phyloP scores from a whole-genome alignment of 1,284 basidiomycete genomes.

The Blastosporella zonata region DNA sequence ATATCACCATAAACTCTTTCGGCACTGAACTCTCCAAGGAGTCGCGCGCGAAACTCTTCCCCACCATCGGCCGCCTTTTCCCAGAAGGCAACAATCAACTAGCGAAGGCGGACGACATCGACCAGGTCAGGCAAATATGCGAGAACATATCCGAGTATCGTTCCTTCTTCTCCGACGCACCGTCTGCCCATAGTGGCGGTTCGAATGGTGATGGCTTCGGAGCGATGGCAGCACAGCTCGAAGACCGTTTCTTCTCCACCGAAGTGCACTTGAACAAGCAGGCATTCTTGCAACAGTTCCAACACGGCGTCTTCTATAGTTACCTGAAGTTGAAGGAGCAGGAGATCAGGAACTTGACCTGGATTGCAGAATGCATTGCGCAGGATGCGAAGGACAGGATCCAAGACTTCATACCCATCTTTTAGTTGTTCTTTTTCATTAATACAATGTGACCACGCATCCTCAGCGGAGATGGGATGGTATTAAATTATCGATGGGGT shows the following conservation, averaged over 20 bases:
- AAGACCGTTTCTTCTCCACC: slow-evolving; percentile 94
- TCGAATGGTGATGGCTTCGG: slow-evolving; percentile 48
- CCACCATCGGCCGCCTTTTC: slow-evolving; percentile 89
- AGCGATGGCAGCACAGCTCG: slow-evolving; percentile 66
- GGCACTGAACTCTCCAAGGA: slow-evolving; percentile 95
- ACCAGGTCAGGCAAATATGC: slow-evolving; percentile 87
- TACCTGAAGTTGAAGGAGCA: slow-evolving; percentile 99
- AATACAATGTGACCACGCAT: neutral
- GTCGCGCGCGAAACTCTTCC: slow-evolving; percentile 94
- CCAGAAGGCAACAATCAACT: slow-evolving; percentile 95
- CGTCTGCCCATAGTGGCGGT: slow-evolving; percentile 27
- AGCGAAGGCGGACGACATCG: slow-evolving; percentile 93
- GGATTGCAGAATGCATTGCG: slow-evolving; percentile 97
- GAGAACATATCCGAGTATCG: slow-evolving; percentile 91
- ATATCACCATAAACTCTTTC: slow-evolving; percentile 99
- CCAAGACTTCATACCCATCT: slow-evolving; percentile 89
- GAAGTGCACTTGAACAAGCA: slow-evolving; percentile 95
- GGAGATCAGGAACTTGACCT: slow-evolving; percentile 95
- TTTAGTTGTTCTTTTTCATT: slow-evolving; percentile 37
- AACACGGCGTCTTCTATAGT: slow-evolving; percentile 89
- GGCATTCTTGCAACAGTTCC: slow-evolving; percentile 94
- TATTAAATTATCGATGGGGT: too few relatives aligned
- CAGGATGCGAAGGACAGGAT: slow-evolving; percentile 93
- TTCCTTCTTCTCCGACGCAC: slow-evolving; percentile 73
- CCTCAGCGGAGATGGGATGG: too few relatives aligned